Conservation (phyloP, 2,329 filamentous ascomycete species). For the Chrysoporthe austroafricana region DNA sequence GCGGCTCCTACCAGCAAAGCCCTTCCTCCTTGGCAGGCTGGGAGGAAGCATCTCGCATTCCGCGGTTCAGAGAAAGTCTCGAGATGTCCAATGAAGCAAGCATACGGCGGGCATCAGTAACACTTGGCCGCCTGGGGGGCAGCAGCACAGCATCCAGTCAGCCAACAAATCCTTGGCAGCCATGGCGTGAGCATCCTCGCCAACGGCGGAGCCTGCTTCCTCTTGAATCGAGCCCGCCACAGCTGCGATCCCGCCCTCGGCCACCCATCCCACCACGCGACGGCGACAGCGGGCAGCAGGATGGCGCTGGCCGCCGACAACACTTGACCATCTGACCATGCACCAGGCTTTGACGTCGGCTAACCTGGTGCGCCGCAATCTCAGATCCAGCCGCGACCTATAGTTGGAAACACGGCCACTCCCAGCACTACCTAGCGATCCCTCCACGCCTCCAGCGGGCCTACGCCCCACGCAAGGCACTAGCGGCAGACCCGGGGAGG, state of each 20-base stretch:
- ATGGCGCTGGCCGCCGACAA: too few relatives aligned
- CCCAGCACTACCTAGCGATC: slow-evolving; percentile 3
- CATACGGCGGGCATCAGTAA: background rate
- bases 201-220: too few relatives aligned
- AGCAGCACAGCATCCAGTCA: background rate
- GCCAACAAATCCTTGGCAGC: background rate
- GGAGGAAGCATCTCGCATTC: background rate
- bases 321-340: too few relatives aligned
- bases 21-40: background rate
- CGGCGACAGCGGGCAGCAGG: too few relatives aligned
- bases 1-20: background rate
- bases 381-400: background rate
- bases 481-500: background rate
- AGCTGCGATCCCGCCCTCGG: too few relatives aligned
- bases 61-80: slow-evolving; percentile 5
- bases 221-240: too few relatives aligned
- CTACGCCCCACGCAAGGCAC: background rate
- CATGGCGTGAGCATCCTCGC: background rate
- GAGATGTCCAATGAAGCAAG: background rate
- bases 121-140: background rate
- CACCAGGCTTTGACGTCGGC: background rate
- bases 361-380: background rate
- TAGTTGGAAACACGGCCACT: slow-evolving; percentile 9
- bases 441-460: background rate
- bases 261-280: too few relatives aligned